Evolutionary conservation across 2,329 filamentous ascomycete genomes (phyloP).

Genomic region (Fusarium staphyleae): DNA sequence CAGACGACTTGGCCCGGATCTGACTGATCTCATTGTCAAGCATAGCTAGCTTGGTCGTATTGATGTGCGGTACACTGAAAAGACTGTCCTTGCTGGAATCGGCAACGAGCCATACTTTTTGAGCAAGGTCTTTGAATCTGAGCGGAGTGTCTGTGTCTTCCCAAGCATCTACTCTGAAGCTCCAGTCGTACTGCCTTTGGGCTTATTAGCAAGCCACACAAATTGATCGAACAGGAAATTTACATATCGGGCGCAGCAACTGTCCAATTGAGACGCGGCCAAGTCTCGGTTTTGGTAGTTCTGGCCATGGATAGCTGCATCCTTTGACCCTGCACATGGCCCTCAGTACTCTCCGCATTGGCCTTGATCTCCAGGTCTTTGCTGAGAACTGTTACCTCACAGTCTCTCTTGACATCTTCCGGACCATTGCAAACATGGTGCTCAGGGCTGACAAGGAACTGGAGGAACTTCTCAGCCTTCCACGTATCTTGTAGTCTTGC

Average conservation of each 20-base stretch:
- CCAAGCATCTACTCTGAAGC: constrained; percentile 42
- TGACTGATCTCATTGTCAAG: constrained; percentile 19
- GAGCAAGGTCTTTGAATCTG: constrained; percentile 30
- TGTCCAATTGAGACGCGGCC: constrained; percentile 44
- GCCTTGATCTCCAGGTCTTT: constrained; percentile 34
- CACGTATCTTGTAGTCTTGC: constrained; percentile 23
- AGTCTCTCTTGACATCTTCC: constrained; percentile 20
- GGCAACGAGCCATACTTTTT: constrained; percentile 31
- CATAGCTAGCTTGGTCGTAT: constrained; percentile 12
- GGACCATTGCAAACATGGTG: constrained; percentile 20
- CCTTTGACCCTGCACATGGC: not conserved
- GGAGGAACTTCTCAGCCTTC: constrained; percentile 28
- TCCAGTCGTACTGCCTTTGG: constrained; percentile 47
- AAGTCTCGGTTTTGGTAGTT: constrained; percentile 31
- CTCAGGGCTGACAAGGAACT: constrained; percentile 19
- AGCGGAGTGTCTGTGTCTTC: constrained; percentile 28
- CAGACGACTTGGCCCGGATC: constrained; percentile 41
- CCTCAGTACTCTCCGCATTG: constrained; percentile 12
- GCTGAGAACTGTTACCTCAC: constrained; percentile 32
- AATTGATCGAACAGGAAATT: constrained; percentile 1
- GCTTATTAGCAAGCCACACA: constrained; percentile 11
- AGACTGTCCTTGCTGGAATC: constrained; percentile 4
- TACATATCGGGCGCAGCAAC: constrained; percentile 48
- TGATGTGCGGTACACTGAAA: constrained; percentile 24
- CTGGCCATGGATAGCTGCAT: constrained; percentile 36